Conservation (phyloP, 2,329 filamentous ascomycete species). For the Xylariaceae sp. region DNA sequence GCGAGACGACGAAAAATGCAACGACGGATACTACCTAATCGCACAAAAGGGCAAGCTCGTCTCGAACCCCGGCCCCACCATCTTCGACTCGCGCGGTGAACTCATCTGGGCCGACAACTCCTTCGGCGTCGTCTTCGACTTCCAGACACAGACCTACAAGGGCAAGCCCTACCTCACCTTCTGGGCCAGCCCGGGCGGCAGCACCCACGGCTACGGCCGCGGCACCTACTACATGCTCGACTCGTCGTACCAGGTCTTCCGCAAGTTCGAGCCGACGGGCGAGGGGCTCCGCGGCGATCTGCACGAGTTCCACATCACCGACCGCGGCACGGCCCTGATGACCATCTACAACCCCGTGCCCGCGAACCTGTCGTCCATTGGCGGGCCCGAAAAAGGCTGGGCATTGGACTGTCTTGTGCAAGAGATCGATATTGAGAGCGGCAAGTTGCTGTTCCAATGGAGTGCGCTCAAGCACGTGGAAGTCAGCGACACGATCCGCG, state of each 20-base stretch:
- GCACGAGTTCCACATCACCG: constrained; percentile 24
- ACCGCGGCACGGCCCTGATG: constrained; percentile 18
- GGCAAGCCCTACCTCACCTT: constrained; percentile 34
- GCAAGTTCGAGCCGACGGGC: constrained; percentile 32
- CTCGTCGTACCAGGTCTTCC: constrained; percentile 34
- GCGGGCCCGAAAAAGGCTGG: constrained; percentile 20
- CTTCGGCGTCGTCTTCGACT: constrained; percentile 17
- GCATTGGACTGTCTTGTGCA: constrained; percentile 21
- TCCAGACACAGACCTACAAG: constrained; percentile 30
- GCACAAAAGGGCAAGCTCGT: constrained; percentile 21
- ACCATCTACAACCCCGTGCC: constrained; percentile 22
- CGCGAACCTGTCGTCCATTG: constrained; percentile 18
- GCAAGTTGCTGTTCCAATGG: constrained; percentile 24
- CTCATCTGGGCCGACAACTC: constrained; percentile 21
- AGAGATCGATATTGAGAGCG: constrained; percentile 23
- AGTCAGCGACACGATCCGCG: constrained; percentile 14
- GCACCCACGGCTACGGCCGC: constrained; percentile 18
- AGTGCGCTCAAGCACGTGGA: constrained; percentile 16
- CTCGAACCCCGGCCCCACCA: constrained; percentile 17
- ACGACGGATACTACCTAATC: constrained; percentile 20
- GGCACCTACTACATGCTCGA: constrained; percentile 31
- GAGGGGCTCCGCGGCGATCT: constrained; percentile 29
- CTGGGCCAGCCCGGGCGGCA: constrained; percentile 32
- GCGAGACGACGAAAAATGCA: constrained; percentile 15
- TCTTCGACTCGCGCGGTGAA: constrained; percentile 18